A percentile compares a stretch with the other conserved stretches of the same genome.
Conservation (phyloP, 1,284 basidiomycete species). For the Ustilago tritici region DNA sequence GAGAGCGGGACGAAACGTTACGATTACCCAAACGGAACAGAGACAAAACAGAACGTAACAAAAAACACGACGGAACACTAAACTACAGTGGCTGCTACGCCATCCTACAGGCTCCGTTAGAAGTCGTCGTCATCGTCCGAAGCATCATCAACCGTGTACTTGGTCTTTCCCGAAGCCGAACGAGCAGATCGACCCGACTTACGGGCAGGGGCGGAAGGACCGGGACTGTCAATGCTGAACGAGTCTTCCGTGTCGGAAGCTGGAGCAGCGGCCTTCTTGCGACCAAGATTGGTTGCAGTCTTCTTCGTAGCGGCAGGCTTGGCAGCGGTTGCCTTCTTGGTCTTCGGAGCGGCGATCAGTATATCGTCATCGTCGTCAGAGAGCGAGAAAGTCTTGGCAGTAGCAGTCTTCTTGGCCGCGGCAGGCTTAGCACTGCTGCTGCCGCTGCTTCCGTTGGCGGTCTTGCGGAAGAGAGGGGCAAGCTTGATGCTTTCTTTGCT, state of each 20-base stretch:
- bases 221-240: constrained; percentile 42
- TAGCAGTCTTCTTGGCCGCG: constrained; percentile 20
- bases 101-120: neutral
- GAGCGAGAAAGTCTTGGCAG: constrained; percentile 39
- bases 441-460: constrained; percentile 16
- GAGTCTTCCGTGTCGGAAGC: constrained; percentile 43
- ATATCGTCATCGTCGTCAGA: constrained; percentile 52
- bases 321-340: constrained; percentile 30
- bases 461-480: constrained; percentile 41
- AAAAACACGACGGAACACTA: neutral
- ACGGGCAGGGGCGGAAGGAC: constrained; percentile 20
- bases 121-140: constrained; percentile 41
- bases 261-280: constrained; percentile 32
- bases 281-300: constrained; percentile 17
- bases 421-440: constrained; percentile 11
- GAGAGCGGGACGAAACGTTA: constrained; percentile 4
- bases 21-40: constrained; percentile 14
- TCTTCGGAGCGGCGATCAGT: constrained; percentile 30
- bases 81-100: neutral
- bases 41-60: neutral
- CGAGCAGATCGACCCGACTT: constrained; percentile 30
- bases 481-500: constrained; percentile 29
- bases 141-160: constrained; percentile 38
- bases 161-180: constrained; percentile 32
- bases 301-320: constrained; percentile 40